phyloP scores from a whole-genome alignment of 106 monocot species.

The Allium sativum region DNA sequence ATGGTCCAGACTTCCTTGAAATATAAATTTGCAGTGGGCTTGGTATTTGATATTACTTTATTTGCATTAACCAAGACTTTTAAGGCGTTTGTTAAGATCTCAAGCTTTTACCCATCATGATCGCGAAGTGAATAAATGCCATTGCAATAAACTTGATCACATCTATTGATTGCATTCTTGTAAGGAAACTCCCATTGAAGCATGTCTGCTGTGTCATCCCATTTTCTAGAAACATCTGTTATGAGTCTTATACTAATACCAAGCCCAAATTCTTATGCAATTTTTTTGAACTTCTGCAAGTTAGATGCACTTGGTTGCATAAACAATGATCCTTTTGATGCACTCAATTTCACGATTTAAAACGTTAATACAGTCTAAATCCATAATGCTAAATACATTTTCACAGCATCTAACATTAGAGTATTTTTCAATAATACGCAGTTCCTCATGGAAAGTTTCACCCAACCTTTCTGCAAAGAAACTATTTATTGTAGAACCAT shows the following conservation, averaged over 20 bases:
- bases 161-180: conserved; percentile 6
- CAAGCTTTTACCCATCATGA: conserved; percentile 8
- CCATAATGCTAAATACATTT: conserved; percentile 10
- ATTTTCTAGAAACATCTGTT: conserved; percentile 3
- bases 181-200: conserved; percentile 6
- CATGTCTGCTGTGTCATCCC: conserved; percentile 9
- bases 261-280: conserved; percentile 2
- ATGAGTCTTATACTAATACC: not conserved
- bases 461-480: not conserved
- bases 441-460: not conserved
- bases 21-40: conserved; percentile 8
- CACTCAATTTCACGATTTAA: not conserved
- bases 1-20: conserved; percentile 9
- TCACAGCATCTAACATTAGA: conserved; percentile 8
- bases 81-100: conserved; percentile 2
- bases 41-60: conserved; percentile 4
- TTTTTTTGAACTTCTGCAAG: conserved; percentile 15
- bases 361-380: conserved; percentile 11
- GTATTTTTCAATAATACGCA: conserved; percentile 6
- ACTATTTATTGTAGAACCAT: not conserved
- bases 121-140: not conserved
- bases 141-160: not conserved
- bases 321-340: conserved; percentile 4
- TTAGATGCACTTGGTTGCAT: not conserved
- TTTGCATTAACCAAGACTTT: conserved; percentile 4